Conservation (phyloP, 2,329 filamentous ascomycete genomes). For the Ampelomyces quisqualis region DNA sequence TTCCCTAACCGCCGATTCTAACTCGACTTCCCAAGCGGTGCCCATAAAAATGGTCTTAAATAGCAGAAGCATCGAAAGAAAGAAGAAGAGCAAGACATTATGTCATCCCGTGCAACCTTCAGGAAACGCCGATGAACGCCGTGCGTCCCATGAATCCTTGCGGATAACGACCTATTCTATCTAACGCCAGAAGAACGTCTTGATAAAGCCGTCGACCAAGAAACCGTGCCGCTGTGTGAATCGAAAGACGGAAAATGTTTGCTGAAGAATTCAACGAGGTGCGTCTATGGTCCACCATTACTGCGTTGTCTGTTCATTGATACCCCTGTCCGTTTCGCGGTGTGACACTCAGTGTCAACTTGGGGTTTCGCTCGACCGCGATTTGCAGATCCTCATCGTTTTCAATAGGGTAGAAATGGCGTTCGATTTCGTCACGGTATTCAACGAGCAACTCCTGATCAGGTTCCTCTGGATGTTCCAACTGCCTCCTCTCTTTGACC, state of each 20-base stretch:
- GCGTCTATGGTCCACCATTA: neutral
- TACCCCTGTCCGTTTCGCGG: conserved; percentile 17
- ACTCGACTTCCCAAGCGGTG: neutral
- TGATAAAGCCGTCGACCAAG: neutral
- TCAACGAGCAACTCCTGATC: conserved; percentile 74
- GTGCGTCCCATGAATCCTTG: conserved; percentile 2
- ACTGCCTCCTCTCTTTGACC: conserved; percentile 78
- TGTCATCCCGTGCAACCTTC: neutral
- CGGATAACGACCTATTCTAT: conserved; percentile 4
- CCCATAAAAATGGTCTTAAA: neutral
- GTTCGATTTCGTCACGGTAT: conserved; percentile 82
- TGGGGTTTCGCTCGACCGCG: conserved; percentile 81
- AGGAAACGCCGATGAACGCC: conserved; percentile 3
- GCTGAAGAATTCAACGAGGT: neutral
- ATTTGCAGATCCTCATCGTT: conserved; percentile 79
- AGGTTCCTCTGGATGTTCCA: conserved; percentile 53
- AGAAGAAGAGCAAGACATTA: neutral
- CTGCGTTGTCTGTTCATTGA: neutral
- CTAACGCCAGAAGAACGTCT: conserved; percentile 1
- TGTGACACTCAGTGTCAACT: conserved; percentile 66
- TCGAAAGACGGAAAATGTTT: too few species aligned
- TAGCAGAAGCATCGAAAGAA: too few species aligned
- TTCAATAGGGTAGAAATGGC: conserved; percentile 71
- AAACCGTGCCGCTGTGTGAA: neutral
- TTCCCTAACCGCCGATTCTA: neutral